Conservation (phyloP, 2,329 filamentous ascomycete genomes). For the Tolypocladium capitatum region DNA sequence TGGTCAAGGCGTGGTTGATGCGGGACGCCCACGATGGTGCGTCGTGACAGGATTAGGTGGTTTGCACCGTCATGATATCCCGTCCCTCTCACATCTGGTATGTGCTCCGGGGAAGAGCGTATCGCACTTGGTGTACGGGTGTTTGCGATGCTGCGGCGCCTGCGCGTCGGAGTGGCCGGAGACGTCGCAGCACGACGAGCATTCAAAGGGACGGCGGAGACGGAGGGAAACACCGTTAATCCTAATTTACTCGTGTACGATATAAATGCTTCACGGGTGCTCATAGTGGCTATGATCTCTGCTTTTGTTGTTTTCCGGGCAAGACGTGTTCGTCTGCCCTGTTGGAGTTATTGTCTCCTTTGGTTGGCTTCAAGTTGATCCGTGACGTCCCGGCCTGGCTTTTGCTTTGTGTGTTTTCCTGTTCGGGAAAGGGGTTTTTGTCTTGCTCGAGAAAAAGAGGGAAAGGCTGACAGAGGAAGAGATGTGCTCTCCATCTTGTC, state of each 20-base stretch:
- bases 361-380: not conserved
- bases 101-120: not conserved
- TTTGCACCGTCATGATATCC: not conserved
- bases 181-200: not conserved
- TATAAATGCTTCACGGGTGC: conserved; percentile 12
- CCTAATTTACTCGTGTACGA: conserved; percentile 21
- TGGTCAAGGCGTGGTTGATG: not conserved
- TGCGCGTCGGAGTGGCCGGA: not conserved
- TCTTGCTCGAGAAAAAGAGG: not conserved
- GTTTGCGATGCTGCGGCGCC: not conserved
- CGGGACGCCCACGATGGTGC: not conserved
- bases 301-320: not conserved
- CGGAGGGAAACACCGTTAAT: conserved; percentile 9
- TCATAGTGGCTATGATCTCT: conserved; percentile 4
- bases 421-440: too few species aligned
- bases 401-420: not conserved
- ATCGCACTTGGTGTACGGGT: not conserved
- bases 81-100: not conserved
- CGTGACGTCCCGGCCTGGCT: not conserved
- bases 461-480: not conserved
- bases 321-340: not conserved
- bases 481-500: not conserved
- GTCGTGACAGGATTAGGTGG: not conserved
- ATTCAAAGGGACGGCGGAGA: not conserved
- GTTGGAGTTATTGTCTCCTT: not conserved